Conservation (phyloP, 768 basidiomycete genomes). For the Xerocomellus amylosporus region DNA sequence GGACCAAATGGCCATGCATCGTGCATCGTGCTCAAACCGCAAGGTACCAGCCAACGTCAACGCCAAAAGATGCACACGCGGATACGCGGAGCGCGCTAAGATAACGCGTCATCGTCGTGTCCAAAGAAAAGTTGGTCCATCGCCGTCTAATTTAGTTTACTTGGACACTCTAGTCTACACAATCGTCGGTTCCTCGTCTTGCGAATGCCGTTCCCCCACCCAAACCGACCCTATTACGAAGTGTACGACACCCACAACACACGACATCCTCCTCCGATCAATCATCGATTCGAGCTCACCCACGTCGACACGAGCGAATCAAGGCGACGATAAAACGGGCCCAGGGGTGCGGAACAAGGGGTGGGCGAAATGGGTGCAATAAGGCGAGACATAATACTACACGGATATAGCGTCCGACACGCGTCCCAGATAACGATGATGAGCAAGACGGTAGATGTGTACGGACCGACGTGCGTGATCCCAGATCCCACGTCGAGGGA, state of each 20-base stretch:
- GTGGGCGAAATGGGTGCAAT: background rate
- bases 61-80: no score
- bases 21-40: no score
- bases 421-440: conserved; percentile 7
- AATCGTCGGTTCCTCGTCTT: background rate
- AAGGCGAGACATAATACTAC: background rate
- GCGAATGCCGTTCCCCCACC: background rate
- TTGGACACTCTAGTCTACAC: background rate
- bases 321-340: background rate
- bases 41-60: no score
- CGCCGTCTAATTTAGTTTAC: background rate
- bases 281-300: conserved; percentile 5
- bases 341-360: background rate
- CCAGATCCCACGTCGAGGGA: conserved; percentile 6
- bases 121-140: background rate
- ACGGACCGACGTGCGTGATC: conserved; percentile 1
- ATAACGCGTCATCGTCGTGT: background rate
- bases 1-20: no score
- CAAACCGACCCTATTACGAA: background rate
- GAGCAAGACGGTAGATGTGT: background rate
- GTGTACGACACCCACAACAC: background rate
- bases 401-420: conserved; percentile 4
- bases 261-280: background rate
- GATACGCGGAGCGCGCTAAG: no score
- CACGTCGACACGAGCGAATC: background rate